These are phyloP conservation scores for Lodderomyces beijingensis DNA, from an alignment of 1,139 yeast species.

Conservation along the genomic window DNA sequence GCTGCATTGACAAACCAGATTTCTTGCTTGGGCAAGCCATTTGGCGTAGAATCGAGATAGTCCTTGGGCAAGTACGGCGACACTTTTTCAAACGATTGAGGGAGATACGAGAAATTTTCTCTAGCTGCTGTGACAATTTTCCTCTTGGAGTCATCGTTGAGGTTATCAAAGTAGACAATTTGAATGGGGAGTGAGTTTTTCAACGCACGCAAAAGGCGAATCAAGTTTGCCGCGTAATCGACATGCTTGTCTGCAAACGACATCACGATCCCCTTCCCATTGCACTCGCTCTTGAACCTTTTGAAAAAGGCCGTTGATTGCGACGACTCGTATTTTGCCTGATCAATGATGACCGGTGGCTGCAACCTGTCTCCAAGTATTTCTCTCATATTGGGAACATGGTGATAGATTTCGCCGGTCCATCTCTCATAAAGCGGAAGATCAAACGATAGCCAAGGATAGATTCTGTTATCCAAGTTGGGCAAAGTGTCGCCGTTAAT, in stretches of 20 bases:
- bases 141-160: constrained; percentile 20
- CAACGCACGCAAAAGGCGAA: constrained; percentile 42
- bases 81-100: constrained; percentile 23
- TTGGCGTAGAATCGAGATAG: constrained; percentile 15
- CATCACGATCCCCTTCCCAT: constrained; percentile 50
- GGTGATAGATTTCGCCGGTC: constrained; percentile 34
- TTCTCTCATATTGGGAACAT: constrained; percentile 35
- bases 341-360: not conserved
- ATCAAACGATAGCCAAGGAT: constrained; percentile 42
- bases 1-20: constrained; percentile 43
- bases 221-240: constrained; percentile 39
- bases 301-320: constrained; percentile 25
- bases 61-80: constrained; percentile 19
- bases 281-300: constrained; percentile 30
- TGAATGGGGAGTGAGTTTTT: constrained; percentile 51
- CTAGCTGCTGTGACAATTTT: constrained; percentile 28
- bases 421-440: constrained; percentile 43
- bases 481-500: constrained; percentile 12
- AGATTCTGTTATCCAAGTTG: constrained; percentile 36
- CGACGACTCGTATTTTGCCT: constrained; percentile 17
- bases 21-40: constrained; percentile 35
- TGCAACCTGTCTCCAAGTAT: constrained; percentile 8
- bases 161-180: constrained; percentile 41
- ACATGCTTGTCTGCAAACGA: constrained; percentile 43
- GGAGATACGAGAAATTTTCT: constrained; percentile 22